Base-by-base conservation (phyloP, 495 filamentous ascomycete genomes). In the Rusavskia elegans region DNA sequence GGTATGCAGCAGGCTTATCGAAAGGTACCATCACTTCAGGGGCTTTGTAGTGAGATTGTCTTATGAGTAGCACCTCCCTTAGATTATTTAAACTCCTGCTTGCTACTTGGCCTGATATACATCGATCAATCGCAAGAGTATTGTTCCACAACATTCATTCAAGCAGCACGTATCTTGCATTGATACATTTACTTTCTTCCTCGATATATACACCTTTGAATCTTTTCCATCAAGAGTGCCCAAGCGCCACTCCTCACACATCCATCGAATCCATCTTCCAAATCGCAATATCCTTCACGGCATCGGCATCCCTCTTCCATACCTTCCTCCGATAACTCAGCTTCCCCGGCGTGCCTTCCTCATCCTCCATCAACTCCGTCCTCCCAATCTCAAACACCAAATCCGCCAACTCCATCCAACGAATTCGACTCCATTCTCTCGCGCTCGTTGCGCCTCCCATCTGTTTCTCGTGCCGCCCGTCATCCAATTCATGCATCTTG, bases 231-330 rank as follows among this genome's bases (percentile, higher is more conserved):
- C 3, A 4, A 3, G 3, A 8, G 8, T 8, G 3, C 4, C 29
- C 8, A 8, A 30, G 4, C 13, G 13, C 14, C 3, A 19, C 38
- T 40, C 38, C 29, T 56, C 27, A 55, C 14, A 60, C 44, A 0
- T 60, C 55, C 23, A 50, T n/a, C 13, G 45, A 53, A 36, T 57
- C 58, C 58, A 60, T 37, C 25, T 48, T 50, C 55, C 55, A 60
- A 37, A 60, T 55, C 13, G 52, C 55, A 25, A 60, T 27, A 45
- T 57, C 45, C 42, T 39, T 30, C 21, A 58, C 58, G 14, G 50
- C 46, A 14, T 58, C 55, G 19, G 38, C 13, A 21, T 36, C 21
- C 19, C 53, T 32, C 48, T 50, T 55, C 52, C 16, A 38, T 7
- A 60, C 55, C 14, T 17, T 17, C 37, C 51, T 49, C 30, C 38